phyloP scores from a whole-genome alignment of 2,329 filamentous ascomycete genomes.

The Zymoseptoria tritici region DNA sequence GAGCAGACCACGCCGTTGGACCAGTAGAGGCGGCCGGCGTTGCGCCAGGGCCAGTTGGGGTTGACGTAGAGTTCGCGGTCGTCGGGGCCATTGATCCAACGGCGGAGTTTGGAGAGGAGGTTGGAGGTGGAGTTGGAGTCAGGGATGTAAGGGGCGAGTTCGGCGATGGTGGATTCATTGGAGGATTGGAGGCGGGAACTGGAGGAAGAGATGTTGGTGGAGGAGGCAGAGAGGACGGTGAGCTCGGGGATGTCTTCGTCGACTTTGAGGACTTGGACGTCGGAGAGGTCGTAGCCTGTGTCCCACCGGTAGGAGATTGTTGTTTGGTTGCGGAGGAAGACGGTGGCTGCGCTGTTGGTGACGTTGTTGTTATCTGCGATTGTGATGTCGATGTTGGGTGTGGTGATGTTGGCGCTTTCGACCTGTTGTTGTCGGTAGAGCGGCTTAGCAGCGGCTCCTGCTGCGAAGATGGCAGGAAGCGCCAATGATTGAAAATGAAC shows the following conservation, averaged over 20 bases:
- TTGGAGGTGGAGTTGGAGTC: background rate
- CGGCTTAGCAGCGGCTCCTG: background rate
- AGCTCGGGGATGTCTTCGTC: background rate
- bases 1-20: slow-evolving; percentile 7
- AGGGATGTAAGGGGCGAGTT: background rate
- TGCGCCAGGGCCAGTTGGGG: background rate
- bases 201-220: background rate
- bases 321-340: background rate
- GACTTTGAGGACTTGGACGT: background rate
- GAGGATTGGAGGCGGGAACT: background rate
- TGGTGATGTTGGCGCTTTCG: background rate
- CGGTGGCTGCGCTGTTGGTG: background rate
- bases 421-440: background rate
- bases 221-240: background rate
- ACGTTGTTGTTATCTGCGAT: background rate
- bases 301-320: background rate
- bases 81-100: background rate
- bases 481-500: background rate
- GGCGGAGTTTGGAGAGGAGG: background rate
- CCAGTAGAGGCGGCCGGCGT: slow-evolving; percentile 2
- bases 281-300: background rate
- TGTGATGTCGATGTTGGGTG: background rate
- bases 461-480: background rate
- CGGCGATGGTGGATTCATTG: background rate
- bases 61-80: background rate